Conservation (phyloP, 441 rosid species). For the Pelargonium fulgidum region DNA sequence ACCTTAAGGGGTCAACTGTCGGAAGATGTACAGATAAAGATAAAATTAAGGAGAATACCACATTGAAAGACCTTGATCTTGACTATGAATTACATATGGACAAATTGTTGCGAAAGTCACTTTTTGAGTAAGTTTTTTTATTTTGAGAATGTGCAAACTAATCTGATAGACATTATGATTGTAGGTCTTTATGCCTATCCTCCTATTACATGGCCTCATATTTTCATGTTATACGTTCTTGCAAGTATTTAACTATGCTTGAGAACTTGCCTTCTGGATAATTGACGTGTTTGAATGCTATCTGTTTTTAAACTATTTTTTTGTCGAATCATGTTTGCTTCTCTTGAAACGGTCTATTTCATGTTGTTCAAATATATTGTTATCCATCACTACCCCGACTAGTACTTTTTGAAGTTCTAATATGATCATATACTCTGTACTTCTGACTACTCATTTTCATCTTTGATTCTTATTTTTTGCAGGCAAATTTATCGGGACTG, state of each 20-base stretch:
- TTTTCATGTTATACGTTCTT: background rate
- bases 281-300: too few species aligned
- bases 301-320: too few species aligned
- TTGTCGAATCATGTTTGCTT: too few species aligned
- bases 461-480: conserved; percentile 26
- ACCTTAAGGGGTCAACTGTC: conserved; percentile 80
- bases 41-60: conserved; percentile 59
- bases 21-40: conserved; percentile 73
- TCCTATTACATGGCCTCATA: background rate
- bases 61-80: conserved; percentile 86
- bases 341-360: background rate
- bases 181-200: background rate
- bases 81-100: conserved; percentile 84
- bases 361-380: background rate
- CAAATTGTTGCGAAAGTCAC: conserved; percentile 62
- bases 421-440: too few species aligned
- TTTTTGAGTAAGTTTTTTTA: conserved; percentile 53
- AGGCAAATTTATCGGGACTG: conserved; percentile 78
- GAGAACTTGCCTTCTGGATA: background rate
- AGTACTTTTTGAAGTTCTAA: too few species aligned
- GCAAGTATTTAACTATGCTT: background rate
- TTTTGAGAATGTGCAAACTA: background rate
- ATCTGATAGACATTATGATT: background rate
- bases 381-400: too few species aligned
- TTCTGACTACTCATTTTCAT: conserved; percentile 22